These are phyloP conservation scores for Papiliotrema flavescens DNA, from an alignment of 1,284 basidiomycete genomes.

Conservation along the genomic window DNA sequence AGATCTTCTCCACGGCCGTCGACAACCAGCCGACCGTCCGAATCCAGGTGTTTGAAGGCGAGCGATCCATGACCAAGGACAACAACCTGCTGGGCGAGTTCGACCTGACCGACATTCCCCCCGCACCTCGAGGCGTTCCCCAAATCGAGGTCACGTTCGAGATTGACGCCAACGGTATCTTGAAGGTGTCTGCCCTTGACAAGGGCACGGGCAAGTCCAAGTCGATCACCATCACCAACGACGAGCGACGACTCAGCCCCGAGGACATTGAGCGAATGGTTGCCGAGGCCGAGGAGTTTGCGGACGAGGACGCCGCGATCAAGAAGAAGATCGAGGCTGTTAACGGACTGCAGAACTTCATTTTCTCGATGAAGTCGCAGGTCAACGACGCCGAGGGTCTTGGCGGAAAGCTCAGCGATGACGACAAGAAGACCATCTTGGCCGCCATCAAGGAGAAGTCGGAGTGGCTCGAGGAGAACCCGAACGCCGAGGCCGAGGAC, in stretches of 20 bases:
- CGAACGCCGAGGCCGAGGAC: conserved; percentile 74
- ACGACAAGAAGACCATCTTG: conserved; percentile 85
- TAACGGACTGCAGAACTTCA: conserved; percentile 60
- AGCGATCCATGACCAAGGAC: conserved; percentile 93
- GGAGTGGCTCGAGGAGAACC: conserved; percentile 85
- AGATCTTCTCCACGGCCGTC: conserved; percentile 96
- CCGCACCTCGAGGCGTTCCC: conserved; percentile 90
- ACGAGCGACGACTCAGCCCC: conserved; percentile 64
- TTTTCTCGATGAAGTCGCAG: conserved; percentile 80
- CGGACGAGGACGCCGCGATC: conserved; percentile 76
- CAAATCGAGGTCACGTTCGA: conserved; percentile 94
- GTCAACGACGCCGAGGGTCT: conserved; percentile 81
- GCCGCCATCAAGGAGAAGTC: conserved; percentile 80
- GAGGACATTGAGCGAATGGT: conserved; percentile 93
- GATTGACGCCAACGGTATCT: conserved; percentile 86
- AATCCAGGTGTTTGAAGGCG: conserved; percentile 88
- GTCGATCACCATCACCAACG: conserved; percentile 80
- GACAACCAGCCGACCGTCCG: conserved; percentile 90
- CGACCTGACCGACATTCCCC: conserved; percentile 87
- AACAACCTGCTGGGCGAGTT: conserved; percentile 98
- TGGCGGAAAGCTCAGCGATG: conserved; percentile 79
- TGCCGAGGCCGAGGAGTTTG: conserved; percentile 82
- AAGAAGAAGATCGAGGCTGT: conserved; percentile 84
- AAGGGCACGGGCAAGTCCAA: conserved; percentile 91
- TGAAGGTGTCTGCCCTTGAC: conserved; percentile 81